Conservation (phyloP, 2,329 filamentous ascomycete genomes). For the Ceratocystis harringtonii region DNA sequence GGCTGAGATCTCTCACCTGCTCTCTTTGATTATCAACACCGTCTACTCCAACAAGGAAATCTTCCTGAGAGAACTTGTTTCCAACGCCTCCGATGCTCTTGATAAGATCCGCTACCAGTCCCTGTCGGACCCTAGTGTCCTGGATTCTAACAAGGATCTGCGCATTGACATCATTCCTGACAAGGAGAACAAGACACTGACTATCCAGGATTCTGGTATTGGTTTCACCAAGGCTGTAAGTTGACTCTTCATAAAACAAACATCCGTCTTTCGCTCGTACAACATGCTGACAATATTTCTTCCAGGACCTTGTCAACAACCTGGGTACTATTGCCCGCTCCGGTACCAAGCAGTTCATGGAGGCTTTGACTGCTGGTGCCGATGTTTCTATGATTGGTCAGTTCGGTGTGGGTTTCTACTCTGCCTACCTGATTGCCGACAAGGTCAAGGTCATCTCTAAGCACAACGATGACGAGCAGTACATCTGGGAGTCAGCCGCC, state of each 20-base stretch:
- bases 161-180: conserved; percentile 98
- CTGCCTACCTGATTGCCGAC: conserved; percentile 97
- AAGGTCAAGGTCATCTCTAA: conserved; percentile 90
- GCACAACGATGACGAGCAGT: conserved; percentile 99
- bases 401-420: conserved; percentile 99
- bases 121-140: conserved; percentile 90
- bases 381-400: conserved; percentile 99
- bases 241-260: conserved; percentile 22
- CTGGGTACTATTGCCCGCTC: conserved; percentile 98
- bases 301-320: conserved; percentile 95
- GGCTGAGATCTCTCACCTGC: conserved; percentile 99
- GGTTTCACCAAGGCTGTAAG: conserved; percentile 99
- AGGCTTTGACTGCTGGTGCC: conserved; percentile 92
- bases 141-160: conserved; percentile 94
- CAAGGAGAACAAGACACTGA: conserved; percentile 94
- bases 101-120: conserved; percentile 99
- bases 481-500: conserved; percentile 96
- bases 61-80: conserved; percentile 95
- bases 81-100: conserved; percentile 95
- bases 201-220: conserved; percentile 95
- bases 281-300: conserved; percentile 27
- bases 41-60: conserved; percentile 99
- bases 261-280: background rate
- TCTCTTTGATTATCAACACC: conserved; percentile 99
- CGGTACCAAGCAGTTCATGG: conserved; percentile 99